Percentiles rank a stretch among this genome's conserved stretches.
Evolutionary conservation across 148 eudicot genomes (phyloP).

Genomic region (Linanthus parryae): DNA sequence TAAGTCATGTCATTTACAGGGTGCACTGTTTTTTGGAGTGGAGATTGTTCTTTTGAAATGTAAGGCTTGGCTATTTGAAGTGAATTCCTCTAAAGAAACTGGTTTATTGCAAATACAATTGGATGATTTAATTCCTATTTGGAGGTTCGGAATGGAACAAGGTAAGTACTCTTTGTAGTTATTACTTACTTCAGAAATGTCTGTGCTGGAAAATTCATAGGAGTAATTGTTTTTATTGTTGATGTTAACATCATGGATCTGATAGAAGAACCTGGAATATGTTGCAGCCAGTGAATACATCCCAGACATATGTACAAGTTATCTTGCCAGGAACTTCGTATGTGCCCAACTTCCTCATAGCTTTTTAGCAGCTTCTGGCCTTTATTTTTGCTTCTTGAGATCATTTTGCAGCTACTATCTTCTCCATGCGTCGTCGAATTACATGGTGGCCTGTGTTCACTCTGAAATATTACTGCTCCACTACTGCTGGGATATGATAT

Average conservation of each 20-base stretch:
- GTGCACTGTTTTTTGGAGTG: slow-evolving; percentile 78
- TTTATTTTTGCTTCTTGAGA: no score
- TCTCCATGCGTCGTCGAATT: no score
- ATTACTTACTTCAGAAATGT: slow-evolving; percentile 1
- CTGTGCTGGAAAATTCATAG: not conserved
- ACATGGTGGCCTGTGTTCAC: no score
- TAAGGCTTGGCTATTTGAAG: slow-evolving; percentile 53
- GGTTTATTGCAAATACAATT: slow-evolving; percentile 28
- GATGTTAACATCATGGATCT: slow-evolving; percentile 18
- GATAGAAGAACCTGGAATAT: slow-evolving; percentile 27
- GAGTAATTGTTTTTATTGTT: slow-evolving; percentile 5
- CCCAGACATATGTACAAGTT: slow-evolving; percentile 54
- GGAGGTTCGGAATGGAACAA: slow-evolving; percentile 58
- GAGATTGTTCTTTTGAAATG: slow-evolving; percentile 57
- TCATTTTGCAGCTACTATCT: no score
- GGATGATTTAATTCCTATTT: slow-evolving; percentile 38
- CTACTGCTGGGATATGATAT: no score
- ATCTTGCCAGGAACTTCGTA: slow-evolving; percentile 86
- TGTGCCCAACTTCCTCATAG: slow-evolving; percentile 24
- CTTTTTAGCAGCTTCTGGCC: slow-evolving; percentile 10
- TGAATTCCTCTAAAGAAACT: slow-evolving; percentile 16
- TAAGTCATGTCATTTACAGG: slow-evolving; percentile 31
- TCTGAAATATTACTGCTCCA: no score
- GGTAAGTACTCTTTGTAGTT: slow-evolving; percentile 32
- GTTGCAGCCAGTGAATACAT: slow-evolving; percentile 71